Conservation (phyloP, 163 green algal genomes). For the Coccomyxa subellipsoidea region DNA sequence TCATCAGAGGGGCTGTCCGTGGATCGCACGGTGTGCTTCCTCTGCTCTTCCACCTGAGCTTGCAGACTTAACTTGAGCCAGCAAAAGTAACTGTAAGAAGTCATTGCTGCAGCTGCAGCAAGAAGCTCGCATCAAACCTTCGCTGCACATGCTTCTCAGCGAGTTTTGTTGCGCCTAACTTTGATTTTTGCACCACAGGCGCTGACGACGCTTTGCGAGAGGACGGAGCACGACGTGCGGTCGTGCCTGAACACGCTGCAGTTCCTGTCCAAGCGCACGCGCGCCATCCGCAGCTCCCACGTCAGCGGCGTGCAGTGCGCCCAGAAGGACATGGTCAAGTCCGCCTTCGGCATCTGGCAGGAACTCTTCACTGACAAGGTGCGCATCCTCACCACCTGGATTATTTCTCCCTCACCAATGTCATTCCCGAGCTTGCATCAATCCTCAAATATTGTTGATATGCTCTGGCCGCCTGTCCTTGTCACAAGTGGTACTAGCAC, state of each 20-base stretch:
- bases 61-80: no score
- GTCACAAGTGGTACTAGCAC: no score
- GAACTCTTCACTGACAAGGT: slow-evolving; percentile 52
- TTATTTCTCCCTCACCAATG: neutral
- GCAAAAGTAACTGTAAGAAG: no score
- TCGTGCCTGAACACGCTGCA: slow-evolving; percentile 94
- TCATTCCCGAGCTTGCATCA: neutral
- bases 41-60: neutral
- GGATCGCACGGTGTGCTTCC: slow-evolving; percentile 20
- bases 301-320: slow-evolving; percentile 44
- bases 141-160: no score
- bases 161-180: no score
- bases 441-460: neutral
- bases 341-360: slow-evolving; percentile 65
- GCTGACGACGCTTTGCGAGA: slow-evolving; percentile 69
- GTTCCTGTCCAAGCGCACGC: slow-evolving; percentile 55
- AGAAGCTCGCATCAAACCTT: no score
- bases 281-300: slow-evolving; percentile 27
- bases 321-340: slow-evolving; percentile 67
- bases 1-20: slow-evolving; percentile 33
- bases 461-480: neutral
- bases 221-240: slow-evolving; percentile 83
- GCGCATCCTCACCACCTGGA: no score
- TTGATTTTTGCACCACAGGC: slow-evolving; percentile 44
- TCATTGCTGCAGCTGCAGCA: no score